A percentile compares a stretch with the other conserved stretches of the same genome.
Conservation (phyloP, 345 rosid species). For the Linum tenue region DNA sequence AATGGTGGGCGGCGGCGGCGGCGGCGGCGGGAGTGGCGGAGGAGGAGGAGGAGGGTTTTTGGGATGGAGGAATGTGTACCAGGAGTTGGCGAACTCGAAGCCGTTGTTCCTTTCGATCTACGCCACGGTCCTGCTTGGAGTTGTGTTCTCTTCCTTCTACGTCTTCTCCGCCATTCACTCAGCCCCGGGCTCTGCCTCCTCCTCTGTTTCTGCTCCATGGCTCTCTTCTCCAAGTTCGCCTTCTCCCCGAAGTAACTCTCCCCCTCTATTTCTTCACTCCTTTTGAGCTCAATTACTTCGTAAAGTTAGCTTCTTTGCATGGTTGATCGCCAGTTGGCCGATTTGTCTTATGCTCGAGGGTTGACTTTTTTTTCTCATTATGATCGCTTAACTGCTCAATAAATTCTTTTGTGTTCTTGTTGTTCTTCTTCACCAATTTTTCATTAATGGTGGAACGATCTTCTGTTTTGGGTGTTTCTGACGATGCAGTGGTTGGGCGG, state of each 20-base stretch:
- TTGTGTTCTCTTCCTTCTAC: conserved; percentile 62
- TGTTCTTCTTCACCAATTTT: not conserved
- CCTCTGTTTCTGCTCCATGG: conserved; percentile 42
- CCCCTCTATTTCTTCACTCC: not conserved
- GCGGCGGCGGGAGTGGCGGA: not conserved
- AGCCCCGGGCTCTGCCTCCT: conserved; percentile 22
- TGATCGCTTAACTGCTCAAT: not conserved
- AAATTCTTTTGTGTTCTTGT: not conserved
- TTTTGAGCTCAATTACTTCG: not conserved
- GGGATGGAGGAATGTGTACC: conserved; percentile 54
- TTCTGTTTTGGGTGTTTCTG: not conserved
- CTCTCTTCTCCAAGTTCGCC: conserved; percentile 43
- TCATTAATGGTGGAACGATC: not conserved
- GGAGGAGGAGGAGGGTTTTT: not conserved
- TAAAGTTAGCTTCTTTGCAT: not conserved
- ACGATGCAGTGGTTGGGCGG: not conserved
- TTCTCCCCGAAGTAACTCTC: conserved; percentile 17
- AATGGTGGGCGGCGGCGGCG: conserved; percentile 4
- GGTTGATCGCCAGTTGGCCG: not conserved
- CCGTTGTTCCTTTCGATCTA: conserved; percentile 83
- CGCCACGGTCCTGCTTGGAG: conserved; percentile 65
- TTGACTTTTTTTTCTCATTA: conserved; percentile 1
- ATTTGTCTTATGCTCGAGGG: not conserved
- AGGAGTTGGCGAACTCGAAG: conserved; percentile 52
- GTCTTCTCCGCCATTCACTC: conserved; percentile 86